Evolutionary conservation across 2,329 filamentous ascomycete species (phyloP).

Genomic region (Xylariales sp.): DNA sequence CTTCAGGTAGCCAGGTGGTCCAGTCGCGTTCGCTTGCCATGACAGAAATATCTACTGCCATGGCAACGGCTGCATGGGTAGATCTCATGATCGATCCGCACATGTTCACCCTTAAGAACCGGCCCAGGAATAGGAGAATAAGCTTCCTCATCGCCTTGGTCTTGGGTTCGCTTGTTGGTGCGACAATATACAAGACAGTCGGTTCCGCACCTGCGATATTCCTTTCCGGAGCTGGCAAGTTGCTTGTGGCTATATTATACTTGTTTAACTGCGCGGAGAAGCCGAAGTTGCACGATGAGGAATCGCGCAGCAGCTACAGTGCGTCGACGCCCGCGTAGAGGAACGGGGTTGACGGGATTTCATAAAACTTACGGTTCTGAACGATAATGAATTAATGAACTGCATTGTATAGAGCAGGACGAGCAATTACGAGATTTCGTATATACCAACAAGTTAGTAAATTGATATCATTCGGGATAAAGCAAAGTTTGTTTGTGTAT

Average conservation of each 20-base stretch:
- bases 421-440: too few relatives aligned
- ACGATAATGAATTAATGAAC: too few relatives aligned
- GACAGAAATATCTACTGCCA: slow-evolving; percentile 60
- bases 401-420: too few relatives aligned
- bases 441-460: too few relatives aligned
- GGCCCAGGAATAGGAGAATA: slow-evolving; percentile 43
- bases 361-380: too few relatives aligned
- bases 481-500: too few relatives aligned
- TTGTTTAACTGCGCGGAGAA: slow-evolving; percentile 35
- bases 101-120: slow-evolving; percentile 41
- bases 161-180: slow-evolving; percentile 46
- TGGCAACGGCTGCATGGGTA: slow-evolving; percentile 61
- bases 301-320: too few relatives aligned
- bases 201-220: slow-evolving; percentile 39
- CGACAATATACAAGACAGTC: slow-evolving; percentile 38
- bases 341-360: too few relatives aligned
- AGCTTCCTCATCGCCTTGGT: slow-evolving; percentile 44
- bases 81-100: slow-evolving; percentile 53
- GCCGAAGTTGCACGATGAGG: slow-evolving; percentile 13
- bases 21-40: slow-evolving; percentile 49
- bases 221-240: slow-evolving; percentile 40
- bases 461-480: too few relatives aligned
- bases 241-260: slow-evolving; percentile 39
- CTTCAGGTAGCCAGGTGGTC: slow-evolving; percentile 56
- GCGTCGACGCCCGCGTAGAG: too few relatives aligned